These are phyloP conservation scores for Wickerhamiella siamensis DNA, from an alignment of 805 yeast species.

Conservation along the genomic window DNA sequence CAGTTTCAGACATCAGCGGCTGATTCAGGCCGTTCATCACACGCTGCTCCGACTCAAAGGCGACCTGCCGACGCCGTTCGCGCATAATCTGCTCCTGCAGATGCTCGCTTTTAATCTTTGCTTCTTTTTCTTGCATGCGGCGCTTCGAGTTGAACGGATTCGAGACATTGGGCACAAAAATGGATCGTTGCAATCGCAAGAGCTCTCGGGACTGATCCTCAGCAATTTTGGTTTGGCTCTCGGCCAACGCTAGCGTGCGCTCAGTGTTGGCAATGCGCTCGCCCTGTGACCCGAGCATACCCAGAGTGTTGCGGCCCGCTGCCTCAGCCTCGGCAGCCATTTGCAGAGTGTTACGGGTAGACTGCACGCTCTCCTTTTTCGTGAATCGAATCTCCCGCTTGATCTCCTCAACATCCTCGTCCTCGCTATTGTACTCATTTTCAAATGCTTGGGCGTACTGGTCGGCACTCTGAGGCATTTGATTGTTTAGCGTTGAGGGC, in stretches of 20 bases:
- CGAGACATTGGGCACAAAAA: constrained; percentile 63
- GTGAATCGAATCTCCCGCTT: constrained; percentile 70
- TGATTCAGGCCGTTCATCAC: constrained; percentile 36
- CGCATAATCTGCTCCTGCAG: constrained; percentile 46
- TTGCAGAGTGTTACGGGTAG: constrained; percentile 69
- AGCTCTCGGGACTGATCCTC: constrained; percentile 71
- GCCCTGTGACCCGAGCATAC: constrained; percentile 87
- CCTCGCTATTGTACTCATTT: constrained; percentile 33
- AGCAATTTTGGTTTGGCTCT: constrained; percentile 68
- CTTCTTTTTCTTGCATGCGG: constrained; percentile 61
- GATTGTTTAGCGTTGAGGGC: constrained; percentile 1
- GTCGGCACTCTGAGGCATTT: not conserved
- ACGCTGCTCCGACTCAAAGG: constrained; percentile 54
- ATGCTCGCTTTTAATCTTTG: constrained; percentile 44
- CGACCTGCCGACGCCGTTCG: constrained; percentile 44
- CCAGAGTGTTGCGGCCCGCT: constrained; percentile 68
- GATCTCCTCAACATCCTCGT: constrained; percentile 77
- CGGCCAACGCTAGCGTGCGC: constrained; percentile 58
- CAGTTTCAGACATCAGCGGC: constrained; percentile 17
- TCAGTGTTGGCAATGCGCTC: constrained; percentile 74
- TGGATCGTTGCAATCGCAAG: constrained; percentile 61
- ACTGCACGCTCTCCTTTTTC: constrained; percentile 73
- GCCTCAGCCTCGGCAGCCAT: constrained; percentile 60
- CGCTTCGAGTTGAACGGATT: constrained; percentile 84
- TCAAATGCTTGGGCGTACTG: constrained; percentile 3